A percentile compares a stretch with the other conserved stretches of the same genome.
phyloP scores from a whole-genome alignment of 495 filamentous ascomycete genomes.

The Podospora conica region DNA sequence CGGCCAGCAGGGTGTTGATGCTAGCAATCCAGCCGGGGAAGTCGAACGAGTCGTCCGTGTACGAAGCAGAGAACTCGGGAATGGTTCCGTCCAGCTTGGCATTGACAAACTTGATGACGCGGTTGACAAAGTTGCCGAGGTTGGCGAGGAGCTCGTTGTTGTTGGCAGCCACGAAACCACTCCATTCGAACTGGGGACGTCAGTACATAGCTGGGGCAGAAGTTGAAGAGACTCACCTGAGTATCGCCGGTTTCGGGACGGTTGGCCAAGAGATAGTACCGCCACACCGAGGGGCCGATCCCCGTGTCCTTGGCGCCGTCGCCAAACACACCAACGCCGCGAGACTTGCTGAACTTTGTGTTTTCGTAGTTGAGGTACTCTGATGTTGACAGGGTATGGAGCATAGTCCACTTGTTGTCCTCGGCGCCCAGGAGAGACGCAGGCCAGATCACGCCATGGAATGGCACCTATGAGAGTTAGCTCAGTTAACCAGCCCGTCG shows the following conservation, averaged over 20 bases:
- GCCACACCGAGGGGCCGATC: constrained; percentile 81
- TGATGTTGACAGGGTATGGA: constrained; percentile 82
- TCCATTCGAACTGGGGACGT: constrained; percentile 25
- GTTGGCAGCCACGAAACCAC: constrained; percentile 74
- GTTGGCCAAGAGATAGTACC: constrained; percentile 84
- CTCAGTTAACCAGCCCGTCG: neutral
- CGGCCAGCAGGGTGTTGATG: constrained; percentile 55
- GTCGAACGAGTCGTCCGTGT: constrained; percentile 48
- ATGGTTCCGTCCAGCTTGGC: constrained; percentile 64
- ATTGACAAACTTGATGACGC: constrained; percentile 84
- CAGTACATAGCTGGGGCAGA: neutral
- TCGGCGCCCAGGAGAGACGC: constrained; percentile 76
- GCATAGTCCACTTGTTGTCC: constrained; percentile 77
- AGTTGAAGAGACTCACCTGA: constrained; percentile 38
- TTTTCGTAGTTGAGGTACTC: constrained; percentile 96
- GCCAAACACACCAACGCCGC: constrained; percentile 85
- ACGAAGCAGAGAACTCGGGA: constrained; percentile 56
- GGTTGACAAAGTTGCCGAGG: constrained; percentile 90
- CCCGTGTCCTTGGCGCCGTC: constrained; percentile 83
- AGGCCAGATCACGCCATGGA: constrained; percentile 90
- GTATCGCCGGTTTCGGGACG: constrained; percentile 85
- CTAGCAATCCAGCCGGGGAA: constrained; percentile 40
- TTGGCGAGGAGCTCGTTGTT: constrained; percentile 89
- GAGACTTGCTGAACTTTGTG: constrained; percentile 92
- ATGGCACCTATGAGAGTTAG: constrained; percentile 51